phyloP scores from a whole-genome alignment of 2,329 filamentous ascomycete genomes.

The Fusarium sp. region DNA sequence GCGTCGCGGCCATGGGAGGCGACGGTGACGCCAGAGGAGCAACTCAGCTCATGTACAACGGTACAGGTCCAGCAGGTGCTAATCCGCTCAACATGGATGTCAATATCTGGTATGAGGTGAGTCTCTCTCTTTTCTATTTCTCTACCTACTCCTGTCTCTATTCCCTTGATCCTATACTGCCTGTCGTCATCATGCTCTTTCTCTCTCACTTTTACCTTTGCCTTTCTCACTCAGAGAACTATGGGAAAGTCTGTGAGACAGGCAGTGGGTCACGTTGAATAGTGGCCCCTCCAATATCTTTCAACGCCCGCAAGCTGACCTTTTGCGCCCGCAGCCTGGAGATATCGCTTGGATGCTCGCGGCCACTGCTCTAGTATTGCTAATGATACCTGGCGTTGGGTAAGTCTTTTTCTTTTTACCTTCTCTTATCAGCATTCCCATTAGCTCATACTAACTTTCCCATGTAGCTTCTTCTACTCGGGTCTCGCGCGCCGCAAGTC shows the following conservation, averaged over 20 bases:
- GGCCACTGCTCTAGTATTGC: constrained; percentile 84
- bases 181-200: constrained; percentile 9
- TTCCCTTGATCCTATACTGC: not conserved
- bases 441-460: constrained; percentile 24
- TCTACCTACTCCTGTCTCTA: not conserved
- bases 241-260: constrained; percentile 13
- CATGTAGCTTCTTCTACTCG: constrained; percentile 85
- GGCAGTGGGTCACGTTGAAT: constrained; percentile 32
- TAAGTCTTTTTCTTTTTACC: constrained; percentile 53
- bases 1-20: constrained; percentile 41
- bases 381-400: constrained; percentile 95
- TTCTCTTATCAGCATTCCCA: not conserved
- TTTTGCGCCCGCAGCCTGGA: constrained; percentile 68
- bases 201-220: constrained; percentile 5
- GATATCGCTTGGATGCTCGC: constrained; percentile 90
- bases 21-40: constrained; percentile 61
- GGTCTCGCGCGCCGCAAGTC: constrained; percentile 91
- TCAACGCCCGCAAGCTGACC: constrained; percentile 49
- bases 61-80: constrained; percentile 74
- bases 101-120: constrained; percentile 83
- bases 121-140: constrained; percentile 41
- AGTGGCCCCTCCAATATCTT: constrained; percentile 20
- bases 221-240: constrained; percentile 1
- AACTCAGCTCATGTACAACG: constrained; percentile 72
- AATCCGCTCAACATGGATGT: constrained; percentile 77